Conservation (phyloP, 1,284 basidiomycete species). For the Ustilago crameri region DNA sequence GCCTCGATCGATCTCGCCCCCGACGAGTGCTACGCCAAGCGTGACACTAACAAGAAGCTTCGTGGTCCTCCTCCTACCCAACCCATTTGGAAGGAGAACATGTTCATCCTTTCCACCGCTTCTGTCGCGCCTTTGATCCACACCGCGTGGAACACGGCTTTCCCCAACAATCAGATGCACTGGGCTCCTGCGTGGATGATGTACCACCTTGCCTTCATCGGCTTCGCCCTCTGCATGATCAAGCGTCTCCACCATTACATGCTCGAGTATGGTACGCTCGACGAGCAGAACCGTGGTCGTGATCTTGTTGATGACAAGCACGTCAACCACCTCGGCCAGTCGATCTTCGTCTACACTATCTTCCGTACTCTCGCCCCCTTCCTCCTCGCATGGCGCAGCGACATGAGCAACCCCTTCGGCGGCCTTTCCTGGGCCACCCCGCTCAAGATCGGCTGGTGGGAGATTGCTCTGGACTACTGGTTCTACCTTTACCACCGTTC, state of each 20-base stretch:
- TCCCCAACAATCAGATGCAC: conserved; percentile 59
- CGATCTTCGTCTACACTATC: conserved; percentile 64
- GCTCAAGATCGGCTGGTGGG: conserved; percentile 60
- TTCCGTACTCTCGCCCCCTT: conserved; percentile 61
- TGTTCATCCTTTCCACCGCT: conserved; percentile 56
- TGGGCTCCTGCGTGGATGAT: conserved; percentile 58
- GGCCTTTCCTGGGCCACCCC: conserved; percentile 57
- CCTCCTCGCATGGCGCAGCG: conserved; percentile 58
- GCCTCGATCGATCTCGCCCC: conserved; percentile 54
- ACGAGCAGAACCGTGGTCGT: conserved; percentile 64
- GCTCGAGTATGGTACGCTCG: conserved; percentile 55
- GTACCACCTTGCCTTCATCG: conserved; percentile 58
- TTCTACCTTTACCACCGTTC: conserved; percentile 64
- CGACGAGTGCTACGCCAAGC: conserved; percentile 48
- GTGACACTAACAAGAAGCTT: conserved; percentile 36
- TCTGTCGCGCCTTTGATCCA: conserved; percentile 47
- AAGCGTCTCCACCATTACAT: conserved; percentile 55
- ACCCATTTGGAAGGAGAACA: conserved; percentile 57
- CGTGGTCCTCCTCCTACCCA: conserved; percentile 54
- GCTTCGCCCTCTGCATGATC: conserved; percentile 55
- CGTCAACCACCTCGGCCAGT: conserved; percentile 63
- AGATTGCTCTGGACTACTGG: conserved; percentile 58
- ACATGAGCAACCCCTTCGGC: conserved; percentile 54
- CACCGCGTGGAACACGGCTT: conserved; percentile 47
- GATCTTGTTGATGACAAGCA: conserved; percentile 64